Percentiles rank a stretch among this genome's conserved stretches.
Conservation (phyloP, 2,329 filamentous ascomycete species). For the Phoma sp. region DNA sequence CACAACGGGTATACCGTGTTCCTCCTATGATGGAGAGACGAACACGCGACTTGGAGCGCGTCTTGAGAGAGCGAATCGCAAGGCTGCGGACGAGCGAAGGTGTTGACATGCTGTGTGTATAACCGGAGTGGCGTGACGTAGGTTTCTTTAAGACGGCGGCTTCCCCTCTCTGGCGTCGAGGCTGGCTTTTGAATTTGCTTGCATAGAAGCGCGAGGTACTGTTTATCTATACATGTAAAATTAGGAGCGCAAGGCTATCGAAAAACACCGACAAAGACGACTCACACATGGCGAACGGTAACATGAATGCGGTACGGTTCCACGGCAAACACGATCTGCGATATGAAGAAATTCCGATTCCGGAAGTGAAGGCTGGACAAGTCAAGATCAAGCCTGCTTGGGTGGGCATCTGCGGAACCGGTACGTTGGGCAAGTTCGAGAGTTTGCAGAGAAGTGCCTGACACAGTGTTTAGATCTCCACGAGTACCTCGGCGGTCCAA, state of each 20-base stretch:
- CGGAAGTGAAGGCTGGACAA: constrained; percentile 48
- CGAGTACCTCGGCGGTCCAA: constrained; percentile 57
- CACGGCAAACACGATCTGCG: constrained; percentile 54
- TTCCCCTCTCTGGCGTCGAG: background rate
- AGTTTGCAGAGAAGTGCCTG: background rate
- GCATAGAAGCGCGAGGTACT: background rate
- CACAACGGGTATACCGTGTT: constrained; percentile 28
- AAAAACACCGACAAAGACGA: constrained; percentile 8
- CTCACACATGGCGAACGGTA: constrained; percentile 29
- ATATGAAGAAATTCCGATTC: constrained; percentile 52
- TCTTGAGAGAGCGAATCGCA: constrained; percentile 5
- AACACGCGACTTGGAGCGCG: constrained; percentile 15
- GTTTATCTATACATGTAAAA: too few species aligned
- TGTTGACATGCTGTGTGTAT: background rate
- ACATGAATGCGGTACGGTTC: constrained; percentile 57
- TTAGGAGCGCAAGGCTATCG: background rate
- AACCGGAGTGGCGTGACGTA: constrained; percentile 3
- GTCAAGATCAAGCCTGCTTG: constrained; percentile 53
- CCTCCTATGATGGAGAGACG: constrained; percentile 1
- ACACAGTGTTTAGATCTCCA: constrained; percentile 48
- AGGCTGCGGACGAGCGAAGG: constrained; percentile 1
- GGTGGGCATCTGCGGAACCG: constrained; percentile 51
- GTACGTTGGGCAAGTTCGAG: background rate
- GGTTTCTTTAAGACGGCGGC: background rate
- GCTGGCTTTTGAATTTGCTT: background rate